phyloP scores from a whole-genome alignment of 139 green algal genomes.

The Picochlorum sp. region DNA sequence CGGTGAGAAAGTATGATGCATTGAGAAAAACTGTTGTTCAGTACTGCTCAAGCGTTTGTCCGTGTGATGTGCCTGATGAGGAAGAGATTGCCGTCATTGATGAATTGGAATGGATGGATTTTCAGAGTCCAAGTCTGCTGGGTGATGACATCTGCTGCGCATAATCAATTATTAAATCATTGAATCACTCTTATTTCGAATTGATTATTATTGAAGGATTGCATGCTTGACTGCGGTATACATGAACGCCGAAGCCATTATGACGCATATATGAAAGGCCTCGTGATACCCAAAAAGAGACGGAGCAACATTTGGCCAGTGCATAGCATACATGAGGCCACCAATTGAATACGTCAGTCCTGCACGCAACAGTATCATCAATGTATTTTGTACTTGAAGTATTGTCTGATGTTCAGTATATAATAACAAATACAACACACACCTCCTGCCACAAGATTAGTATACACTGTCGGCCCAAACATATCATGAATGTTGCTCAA shows the following conservation, averaged over 20 bases:
- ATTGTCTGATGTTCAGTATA: too few relatives aligned
- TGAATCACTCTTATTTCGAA: too few relatives aligned
- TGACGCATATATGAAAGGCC: conserved; percentile 31
- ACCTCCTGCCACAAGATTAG: conserved; percentile 13
- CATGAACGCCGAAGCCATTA: conserved; percentile 20
- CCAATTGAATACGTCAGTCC: conserved; percentile 26
- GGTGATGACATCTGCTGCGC: not conserved
- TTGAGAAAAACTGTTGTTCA: conserved; percentile 5
- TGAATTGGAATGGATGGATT: not conserved
- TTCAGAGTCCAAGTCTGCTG: not conserved
- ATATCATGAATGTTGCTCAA: not conserved
- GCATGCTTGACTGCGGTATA: conserved; percentile 11
- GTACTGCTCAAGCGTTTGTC: conserved; percentile 14
- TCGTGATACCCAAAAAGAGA: conserved; percentile 44
- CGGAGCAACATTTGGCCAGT: conserved; percentile 28
- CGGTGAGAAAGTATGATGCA: conserved; percentile 11
- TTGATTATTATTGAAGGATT: too few relatives aligned
- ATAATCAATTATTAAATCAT: too few relatives aligned
- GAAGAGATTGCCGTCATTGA: not conserved
- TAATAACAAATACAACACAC: not conserved
- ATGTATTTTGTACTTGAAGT: not conserved
- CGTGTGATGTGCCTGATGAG: conserved; percentile 1
- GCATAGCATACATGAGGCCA: conserved; percentile 21
- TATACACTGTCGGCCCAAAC: not conserved
- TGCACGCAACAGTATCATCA: not conserved